These are phyloP conservation scores for Mortierella alpina DNA, from an alignment of 192 early-diverging fungal species.

Conservation along the genomic window DNA sequence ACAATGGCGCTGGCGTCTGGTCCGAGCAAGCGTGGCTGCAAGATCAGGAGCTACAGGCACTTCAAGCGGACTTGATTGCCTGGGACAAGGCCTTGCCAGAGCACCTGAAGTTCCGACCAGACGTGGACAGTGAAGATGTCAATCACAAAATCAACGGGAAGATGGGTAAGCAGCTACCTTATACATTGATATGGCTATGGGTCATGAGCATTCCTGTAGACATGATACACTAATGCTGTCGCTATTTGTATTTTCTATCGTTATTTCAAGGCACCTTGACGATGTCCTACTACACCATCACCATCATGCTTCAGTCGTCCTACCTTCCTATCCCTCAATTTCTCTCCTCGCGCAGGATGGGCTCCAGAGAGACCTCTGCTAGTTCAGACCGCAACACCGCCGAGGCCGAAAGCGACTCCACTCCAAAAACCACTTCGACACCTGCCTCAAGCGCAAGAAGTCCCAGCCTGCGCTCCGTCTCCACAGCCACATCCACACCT, in stretches of 20 bases:
- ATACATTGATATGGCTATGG: not conserved
- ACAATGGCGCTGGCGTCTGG: not conserved
- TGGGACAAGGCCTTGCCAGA: conserved; percentile 17
- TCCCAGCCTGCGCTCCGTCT: not conserved
- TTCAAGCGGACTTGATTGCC: conserved; percentile 20
- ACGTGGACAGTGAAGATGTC: conserved; percentile 14
- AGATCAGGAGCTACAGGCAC: conserved; percentile 15
- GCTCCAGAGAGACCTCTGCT: not conserved
- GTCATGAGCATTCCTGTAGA: not conserved
- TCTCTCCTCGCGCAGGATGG: not conserved
- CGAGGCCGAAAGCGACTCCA: not conserved
- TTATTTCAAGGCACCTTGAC: conserved; percentile 6
- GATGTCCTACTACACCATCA: conserved; percentile 38
- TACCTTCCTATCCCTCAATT: conserved; percentile 20
- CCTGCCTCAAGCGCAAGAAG: not conserved
- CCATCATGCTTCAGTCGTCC: conserved; percentile 30
- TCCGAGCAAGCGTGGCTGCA: conserved; percentile 37
- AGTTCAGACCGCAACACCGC: not conserved
- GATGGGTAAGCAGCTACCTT: not conserved
- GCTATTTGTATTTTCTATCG: not conserved
- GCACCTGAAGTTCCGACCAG: conserved; percentile 12
- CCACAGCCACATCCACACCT: not conserved
- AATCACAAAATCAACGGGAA: conserved; percentile 32
- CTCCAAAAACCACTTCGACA: not conserved
- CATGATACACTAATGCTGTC: conserved; percentile 1